Conservation (phyloP, 345 rosid genomes). For the Eucalyptus polybractea region DNA sequence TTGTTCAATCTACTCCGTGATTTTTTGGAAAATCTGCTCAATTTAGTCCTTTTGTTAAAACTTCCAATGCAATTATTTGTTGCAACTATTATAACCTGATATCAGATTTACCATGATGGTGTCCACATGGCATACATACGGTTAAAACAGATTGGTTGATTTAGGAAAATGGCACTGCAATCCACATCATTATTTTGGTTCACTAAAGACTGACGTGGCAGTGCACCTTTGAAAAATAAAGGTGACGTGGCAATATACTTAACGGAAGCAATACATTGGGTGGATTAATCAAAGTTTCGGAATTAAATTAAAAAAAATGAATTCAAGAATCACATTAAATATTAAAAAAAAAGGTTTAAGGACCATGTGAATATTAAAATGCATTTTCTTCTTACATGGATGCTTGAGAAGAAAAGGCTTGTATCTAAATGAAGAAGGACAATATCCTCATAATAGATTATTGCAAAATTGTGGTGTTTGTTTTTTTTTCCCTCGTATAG, state of each 20-base stretch:
- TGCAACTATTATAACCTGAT: not conserved
- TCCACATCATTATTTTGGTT: not conserved
- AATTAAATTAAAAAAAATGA: too few relatives aligned
- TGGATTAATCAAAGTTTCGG: not conserved
- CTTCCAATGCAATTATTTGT: not conserved
- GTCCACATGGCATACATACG: not conserved
- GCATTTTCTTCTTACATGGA: not conserved
- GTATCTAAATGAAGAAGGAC: not conserved
- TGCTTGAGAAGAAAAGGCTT: not conserved
- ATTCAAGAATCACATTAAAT: too few relatives aligned
- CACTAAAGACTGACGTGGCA: not conserved
- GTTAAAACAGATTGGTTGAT: not conserved
- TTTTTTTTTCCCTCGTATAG: not conserved
- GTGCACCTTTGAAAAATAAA: too few relatives aligned
- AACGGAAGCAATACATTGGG: not conserved
- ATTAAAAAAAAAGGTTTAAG: not conserved
- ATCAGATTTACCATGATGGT: not conserved
- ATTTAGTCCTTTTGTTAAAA: not conserved
- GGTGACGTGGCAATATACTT: too few relatives aligned
- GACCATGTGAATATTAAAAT: not conserved
- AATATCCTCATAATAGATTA: not conserved
- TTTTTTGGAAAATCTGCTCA: not conserved
- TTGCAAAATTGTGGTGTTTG: not conserved
- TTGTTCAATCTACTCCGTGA: not conserved
- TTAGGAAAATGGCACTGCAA: not conserved